A percentile compares a stretch with the other conserved stretches of the same genome.
Evolutionary conservation across 2,329 filamentous ascomycete genomes (phyloP).

Genomic region (Claviceps sp.): DNA sequence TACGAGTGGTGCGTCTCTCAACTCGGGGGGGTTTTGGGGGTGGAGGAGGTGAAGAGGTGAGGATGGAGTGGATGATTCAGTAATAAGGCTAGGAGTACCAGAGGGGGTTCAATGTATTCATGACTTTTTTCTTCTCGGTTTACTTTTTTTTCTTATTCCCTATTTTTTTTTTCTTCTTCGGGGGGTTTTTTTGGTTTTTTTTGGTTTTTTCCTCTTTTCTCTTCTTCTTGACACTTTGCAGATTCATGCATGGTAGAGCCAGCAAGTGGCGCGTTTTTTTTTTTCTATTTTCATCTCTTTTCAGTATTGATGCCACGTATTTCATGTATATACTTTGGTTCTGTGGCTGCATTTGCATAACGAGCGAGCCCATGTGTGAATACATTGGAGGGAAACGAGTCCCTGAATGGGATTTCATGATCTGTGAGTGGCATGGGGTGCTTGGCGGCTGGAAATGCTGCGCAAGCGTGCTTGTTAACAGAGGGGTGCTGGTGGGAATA

Average conservation of each 20-base stretch:
- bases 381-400: neutral
- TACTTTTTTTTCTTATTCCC: neutral
- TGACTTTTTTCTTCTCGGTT: neutral
- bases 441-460: too few species aligned
- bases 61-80: neutral
- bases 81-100: neutral
- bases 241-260: neutral
- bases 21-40: constrained; percentile 41
- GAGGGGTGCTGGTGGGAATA: too few species aligned
- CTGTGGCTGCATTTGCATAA: constrained; percentile 1
- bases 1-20: constrained; percentile 12
- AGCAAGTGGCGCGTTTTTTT: neutral
- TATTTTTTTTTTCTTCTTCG: neutral
- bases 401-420: neutral
- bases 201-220: neutral
- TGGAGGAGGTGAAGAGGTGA: constrained; percentile 27
- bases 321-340: constrained; percentile 3
- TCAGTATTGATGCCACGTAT: constrained; percentile 1
- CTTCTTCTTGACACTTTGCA: neutral
- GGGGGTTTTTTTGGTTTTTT: neutral
- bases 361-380: constrained; percentile 1
- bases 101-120: neutral
- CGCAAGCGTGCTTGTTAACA: too few species aligned
- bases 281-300: neutral
- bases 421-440: too few species aligned